phyloP scores from a whole-genome alignment of 495 filamentous ascomycete species.

The Cryomyces minteri region DNA sequence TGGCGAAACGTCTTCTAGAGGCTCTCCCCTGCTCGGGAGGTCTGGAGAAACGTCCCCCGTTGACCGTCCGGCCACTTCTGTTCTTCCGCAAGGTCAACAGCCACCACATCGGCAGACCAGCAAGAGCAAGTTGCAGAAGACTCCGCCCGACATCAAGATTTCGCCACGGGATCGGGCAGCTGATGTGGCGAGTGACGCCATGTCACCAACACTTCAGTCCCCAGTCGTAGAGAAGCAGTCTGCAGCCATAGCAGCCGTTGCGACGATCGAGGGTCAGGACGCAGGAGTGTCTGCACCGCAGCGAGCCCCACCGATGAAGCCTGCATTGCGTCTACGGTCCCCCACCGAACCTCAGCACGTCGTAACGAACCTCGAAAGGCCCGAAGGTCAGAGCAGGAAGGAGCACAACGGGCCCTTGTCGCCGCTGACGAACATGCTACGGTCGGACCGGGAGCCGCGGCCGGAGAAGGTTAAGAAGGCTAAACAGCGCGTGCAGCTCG shows the following conservation, averaged over 20 bases:
- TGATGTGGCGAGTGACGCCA: background rate
- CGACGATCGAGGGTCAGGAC: background rate
- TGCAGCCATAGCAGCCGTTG: background rate
- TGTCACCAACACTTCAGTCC: background rate
- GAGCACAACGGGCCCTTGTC: slow-evolving; percentile 1
- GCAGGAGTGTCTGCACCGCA: no score
- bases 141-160: slow-evolving; percentile 18
- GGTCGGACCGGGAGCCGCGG: slow-evolving; percentile 13
- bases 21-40: slow-evolving; percentile 31
- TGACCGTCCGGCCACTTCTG: background rate
- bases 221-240: background rate
- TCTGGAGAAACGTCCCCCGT: slow-evolving; percentile 23
- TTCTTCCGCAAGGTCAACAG: background rate
- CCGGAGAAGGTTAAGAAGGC: slow-evolving; percentile 33
- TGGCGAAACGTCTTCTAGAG: slow-evolving; percentile 29
- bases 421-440: slow-evolving; percentile 5
- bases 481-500: slow-evolving; percentile 24
- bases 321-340: no score
- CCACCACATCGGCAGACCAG: slow-evolving; percentile 16
- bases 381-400: background rate
- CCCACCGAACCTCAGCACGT: background rate
- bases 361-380: background rate
- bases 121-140: slow-evolving; percentile 70
- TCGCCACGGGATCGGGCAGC: background rate
- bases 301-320: no score